Conservation (phyloP, 2,329 filamentous ascomycete species). For the Thermochaetoides dissita region DNA sequence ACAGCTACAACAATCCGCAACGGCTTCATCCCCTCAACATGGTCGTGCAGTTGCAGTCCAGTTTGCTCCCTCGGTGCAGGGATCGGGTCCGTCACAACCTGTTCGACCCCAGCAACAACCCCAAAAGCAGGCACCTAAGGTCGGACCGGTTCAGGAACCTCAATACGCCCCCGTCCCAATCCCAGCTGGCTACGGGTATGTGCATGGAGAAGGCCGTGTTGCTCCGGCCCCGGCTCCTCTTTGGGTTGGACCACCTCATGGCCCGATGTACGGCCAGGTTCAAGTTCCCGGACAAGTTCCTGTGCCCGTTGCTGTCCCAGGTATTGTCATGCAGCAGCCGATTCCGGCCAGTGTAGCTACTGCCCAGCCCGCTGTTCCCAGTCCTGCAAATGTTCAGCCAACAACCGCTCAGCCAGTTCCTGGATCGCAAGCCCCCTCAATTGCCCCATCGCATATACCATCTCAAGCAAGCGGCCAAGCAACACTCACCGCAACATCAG, state of each 20-base stretch:
- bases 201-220: constrained; percentile 14
- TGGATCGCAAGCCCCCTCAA: background rate
- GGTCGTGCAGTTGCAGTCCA: too few species aligned
- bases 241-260: constrained; percentile 9
- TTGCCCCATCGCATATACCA: constrained; percentile 1
- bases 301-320: too few species aligned
- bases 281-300: background rate
- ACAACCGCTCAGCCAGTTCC: background rate
- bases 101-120: too few species aligned
- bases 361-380: background rate
- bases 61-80: too few species aligned
- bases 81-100: background rate
- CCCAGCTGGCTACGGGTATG: constrained; percentile 15
- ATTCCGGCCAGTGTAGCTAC: too few species aligned
- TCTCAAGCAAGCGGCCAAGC: background rate
- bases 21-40: too few species aligned
- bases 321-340: too few species aligned
- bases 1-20: too few species aligned
- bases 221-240: constrained; percentile 12
- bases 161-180: constrained; percentile 17
- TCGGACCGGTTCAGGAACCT: constrained; percentile 8
- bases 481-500: too few species aligned
- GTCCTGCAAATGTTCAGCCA: constrained; percentile 2
- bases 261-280: constrained; percentile 3
- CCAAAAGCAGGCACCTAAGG: background rate